Evolutionary conservation across 2,329 filamentous ascomycete genomes (phyloP), one percentile per base, ranked within the genome.

Genomic region (Aureobasidium sp.): DNA sequence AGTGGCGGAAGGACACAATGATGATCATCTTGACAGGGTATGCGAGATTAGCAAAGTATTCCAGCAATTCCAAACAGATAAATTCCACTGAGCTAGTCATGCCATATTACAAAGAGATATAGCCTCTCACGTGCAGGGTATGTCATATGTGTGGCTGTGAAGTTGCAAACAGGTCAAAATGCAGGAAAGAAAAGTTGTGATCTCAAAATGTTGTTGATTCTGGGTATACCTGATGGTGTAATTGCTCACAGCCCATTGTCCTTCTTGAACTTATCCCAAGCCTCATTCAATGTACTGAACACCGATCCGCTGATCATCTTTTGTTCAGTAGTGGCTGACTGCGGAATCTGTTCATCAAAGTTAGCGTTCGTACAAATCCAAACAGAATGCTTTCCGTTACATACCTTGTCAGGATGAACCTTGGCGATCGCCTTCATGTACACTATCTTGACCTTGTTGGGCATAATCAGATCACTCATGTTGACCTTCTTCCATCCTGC

Each of bases 341-440:
- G 83, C 4, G 84, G 74, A 55, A 87, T 83, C 84, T 84, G 61
- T 29, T n/a, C n/a, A 47, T 1, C 11, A 29, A 69, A 29, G 58
- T 67, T 55, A 66, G 60, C 61, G 38, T 29, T 19, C 31, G 9
- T 37, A 17, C 9, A 35, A 17, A 13, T 9, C 17, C 10, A 17
- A 46, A 10, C 11, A 27, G 4, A 45, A 13, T 5, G 7, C 9
- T 46, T 33, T 31, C 2, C n/a, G 17, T 62, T 62, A 62, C 84
- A 75, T 80, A 96, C 94, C 87, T 99, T 99, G 74, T 99, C 94
- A 63, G 94, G 94, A 80, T 99, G 94, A 67, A 94, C 94, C 80
- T 96, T 97, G 11, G 87, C 90, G 81, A 99, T 97, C 6, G 93
- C 94, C 82, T 96, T 96, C 94, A 99, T 97, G 72, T 99, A 99